Evolutionary conservation across 2,329 filamentous ascomycete species (phyloP), one percentile per base, ranked within the genome.

Genomic region (Alternaria arborescens): DNA sequence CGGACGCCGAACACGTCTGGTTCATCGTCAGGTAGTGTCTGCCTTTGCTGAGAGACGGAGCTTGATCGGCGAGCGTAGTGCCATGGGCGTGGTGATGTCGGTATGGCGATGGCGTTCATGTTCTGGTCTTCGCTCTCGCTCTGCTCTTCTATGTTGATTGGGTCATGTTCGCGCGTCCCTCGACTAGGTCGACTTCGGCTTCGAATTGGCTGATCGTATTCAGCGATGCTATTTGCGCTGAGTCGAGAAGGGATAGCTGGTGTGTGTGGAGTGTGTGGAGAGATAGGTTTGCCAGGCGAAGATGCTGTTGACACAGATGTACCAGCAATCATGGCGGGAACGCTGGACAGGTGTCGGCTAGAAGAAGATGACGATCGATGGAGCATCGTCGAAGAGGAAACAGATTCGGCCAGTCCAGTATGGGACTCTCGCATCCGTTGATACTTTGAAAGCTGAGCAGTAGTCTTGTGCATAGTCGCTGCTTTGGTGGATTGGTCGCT

Each of bases 201-300:
- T 38, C 74, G 71, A 24, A 61, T 46, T 71, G 74, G 79, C 53
- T 65, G 73, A 16, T 82, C 79, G 71, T 93, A 91, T 66, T 92
- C 90, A 43, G 89, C 88, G 61, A 95, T 92, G 52, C 92, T 95
- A 73, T 96, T 94, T 64, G 95, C 93, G 73, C 93, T 97, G 22
- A 99, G 82, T n/a, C 95, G 87, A 8, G 94, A 97, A 20, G 94
- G 94, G 28, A 98, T 93, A 11, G 94, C 93, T 4, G 95, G 95
- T 0, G 93, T 97, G 73, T 98, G 94, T 1, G 94, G 93, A 0
- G 92, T 97, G 73, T 94, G 93, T 10, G 91, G 93, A 3, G 93
- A 97, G 18, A 96, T 86, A 0, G 93, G 92, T 71, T 97, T 97
- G 58, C 82, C 92, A 1, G 94, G 94, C 10, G 94, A 97, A 0